Conservation (phyloP, 768 basidiomycete genomes). For the Kwoniella newhampshirensis region DNA sequence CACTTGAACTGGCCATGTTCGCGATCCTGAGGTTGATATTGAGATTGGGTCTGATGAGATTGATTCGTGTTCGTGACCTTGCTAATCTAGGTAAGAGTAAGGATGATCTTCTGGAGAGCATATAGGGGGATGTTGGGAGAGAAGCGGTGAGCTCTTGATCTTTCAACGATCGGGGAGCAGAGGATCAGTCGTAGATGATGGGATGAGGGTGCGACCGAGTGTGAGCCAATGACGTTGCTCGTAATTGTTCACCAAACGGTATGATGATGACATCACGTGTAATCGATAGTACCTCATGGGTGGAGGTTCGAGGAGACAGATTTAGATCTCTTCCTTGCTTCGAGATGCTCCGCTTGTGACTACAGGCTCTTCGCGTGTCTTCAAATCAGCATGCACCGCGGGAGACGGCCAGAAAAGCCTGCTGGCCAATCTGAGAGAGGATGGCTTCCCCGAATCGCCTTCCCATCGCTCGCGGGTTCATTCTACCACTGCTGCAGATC, state of each 20-base stretch:
- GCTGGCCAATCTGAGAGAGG: too few relatives aligned
- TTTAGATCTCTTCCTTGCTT: too few relatives aligned
- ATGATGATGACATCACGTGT: not conserved
- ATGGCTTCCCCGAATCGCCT: too few relatives aligned
- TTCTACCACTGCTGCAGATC: too few relatives aligned
- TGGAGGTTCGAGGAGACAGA: too few relatives aligned
- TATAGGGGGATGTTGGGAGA: not conserved
- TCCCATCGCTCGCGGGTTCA: too few relatives aligned
- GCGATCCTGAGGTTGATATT: slow-evolving; percentile 3
- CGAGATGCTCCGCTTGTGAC: too few relatives aligned
- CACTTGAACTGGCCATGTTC: slow-evolving; percentile 18
- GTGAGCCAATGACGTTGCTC: slow-evolving; percentile 3
- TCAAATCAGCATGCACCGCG: too few relatives aligned
- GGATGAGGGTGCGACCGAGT: too few relatives aligned
- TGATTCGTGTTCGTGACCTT: slow-evolving; percentile 3
- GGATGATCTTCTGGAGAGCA: slow-evolving; percentile 3
- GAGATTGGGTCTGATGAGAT: not conserved
- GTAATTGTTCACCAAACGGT: not conserved
- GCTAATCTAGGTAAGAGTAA: not conserved
- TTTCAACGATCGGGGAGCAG: not conserved
- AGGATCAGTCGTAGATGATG: not conserved
- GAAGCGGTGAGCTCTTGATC: not conserved
- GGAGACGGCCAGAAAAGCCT: not conserved
- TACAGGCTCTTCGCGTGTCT: too few relatives aligned
- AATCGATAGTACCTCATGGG: not conserved